Percentiles rank a stretch among this genome's conserved stretches.
Evolutionary conservation across 345 rosid genomes (phyloP).

Genomic region (Kandelia obovata): DNA sequence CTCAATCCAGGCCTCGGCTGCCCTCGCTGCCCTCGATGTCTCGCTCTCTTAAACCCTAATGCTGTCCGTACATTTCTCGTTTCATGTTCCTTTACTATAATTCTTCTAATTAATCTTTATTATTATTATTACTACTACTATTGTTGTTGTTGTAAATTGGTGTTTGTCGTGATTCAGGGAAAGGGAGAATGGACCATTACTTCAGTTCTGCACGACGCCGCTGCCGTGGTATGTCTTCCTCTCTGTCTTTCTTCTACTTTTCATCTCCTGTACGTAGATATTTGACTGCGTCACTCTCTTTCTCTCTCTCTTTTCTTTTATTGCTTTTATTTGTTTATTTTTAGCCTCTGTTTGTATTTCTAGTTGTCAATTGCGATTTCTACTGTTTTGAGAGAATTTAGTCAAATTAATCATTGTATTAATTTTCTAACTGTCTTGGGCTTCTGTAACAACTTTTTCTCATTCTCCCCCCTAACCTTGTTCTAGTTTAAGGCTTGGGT

Average conservation of each 20-base stretch:
- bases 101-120: neutral
- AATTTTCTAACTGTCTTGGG: too few relatives aligned
- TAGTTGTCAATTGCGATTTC: neutral
- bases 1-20: constrained; percentile 86
- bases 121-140: neutral
- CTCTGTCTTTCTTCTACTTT: neutral
- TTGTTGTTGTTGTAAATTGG: neutral
- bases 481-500: too few relatives aligned
- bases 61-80: constrained; percentile 33
- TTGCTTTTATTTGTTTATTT: too few relatives aligned
- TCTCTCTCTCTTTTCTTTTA: too few relatives aligned
- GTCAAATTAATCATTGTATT: too few relatives aligned
- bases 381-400: too few relatives aligned
- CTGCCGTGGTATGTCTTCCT: constrained; percentile 66
- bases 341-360: neutral
- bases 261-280: neutral
- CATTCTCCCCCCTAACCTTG: too few relatives aligned
- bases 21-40: constrained; percentile 92
- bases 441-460: too few relatives aligned
- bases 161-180: constrained; percentile 33
- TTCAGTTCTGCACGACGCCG: constrained; percentile 76
- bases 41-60: constrained; percentile 68
- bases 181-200: constrained; percentile 77
- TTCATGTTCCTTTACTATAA: neutral
- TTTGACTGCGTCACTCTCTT: too few relatives aligned